Conservation (phyloP, 75 land plant genomes). For the Pinus tabuliformis region DNA sequence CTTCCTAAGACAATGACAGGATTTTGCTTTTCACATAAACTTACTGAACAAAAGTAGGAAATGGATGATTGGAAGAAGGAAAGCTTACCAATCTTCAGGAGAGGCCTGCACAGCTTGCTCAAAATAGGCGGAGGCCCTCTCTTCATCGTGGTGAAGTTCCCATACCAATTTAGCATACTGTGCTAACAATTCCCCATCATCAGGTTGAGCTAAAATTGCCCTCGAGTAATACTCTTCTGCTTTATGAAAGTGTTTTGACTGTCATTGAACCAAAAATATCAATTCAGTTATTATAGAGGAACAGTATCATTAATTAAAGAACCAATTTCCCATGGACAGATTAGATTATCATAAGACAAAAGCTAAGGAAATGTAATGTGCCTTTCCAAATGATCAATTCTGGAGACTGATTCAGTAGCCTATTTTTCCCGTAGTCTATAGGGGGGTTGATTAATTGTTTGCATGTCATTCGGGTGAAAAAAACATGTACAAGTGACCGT, state of each 20-base stretch:
- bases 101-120: conserved; percentile 53
- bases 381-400: too few species aligned
- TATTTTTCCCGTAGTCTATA: too few species aligned
- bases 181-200: conserved; percentile 50
- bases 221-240: conserved; percentile 57
- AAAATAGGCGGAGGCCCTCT: conserved; percentile 46
- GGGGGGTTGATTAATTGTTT: too few species aligned
- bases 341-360: not conserved
- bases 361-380: not conserved
- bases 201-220: conserved; percentile 50
- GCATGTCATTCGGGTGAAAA: too few species aligned
- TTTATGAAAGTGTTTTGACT: conserved; percentile 37
- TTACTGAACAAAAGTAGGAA: too few species aligned
- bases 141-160: conserved; percentile 50
- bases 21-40: too few species aligned
- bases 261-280: conserved; percentile 8
- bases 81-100: conserved; percentile 52
- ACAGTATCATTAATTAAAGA: not conserved
- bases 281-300: not conserved
- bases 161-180: conserved; percentile 61
- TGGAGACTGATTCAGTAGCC: too few species aligned
- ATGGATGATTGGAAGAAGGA: too few species aligned
- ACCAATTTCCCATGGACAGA: not conserved
- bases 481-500: too few species aligned
- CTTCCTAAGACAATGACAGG: too few species aligned